Evolutionary conservation across 1,284 basidiomycete genomes (phyloP), one percentile per base, ranked within the genome.

Genomic region (Pseudozyma thailandica): DNA sequence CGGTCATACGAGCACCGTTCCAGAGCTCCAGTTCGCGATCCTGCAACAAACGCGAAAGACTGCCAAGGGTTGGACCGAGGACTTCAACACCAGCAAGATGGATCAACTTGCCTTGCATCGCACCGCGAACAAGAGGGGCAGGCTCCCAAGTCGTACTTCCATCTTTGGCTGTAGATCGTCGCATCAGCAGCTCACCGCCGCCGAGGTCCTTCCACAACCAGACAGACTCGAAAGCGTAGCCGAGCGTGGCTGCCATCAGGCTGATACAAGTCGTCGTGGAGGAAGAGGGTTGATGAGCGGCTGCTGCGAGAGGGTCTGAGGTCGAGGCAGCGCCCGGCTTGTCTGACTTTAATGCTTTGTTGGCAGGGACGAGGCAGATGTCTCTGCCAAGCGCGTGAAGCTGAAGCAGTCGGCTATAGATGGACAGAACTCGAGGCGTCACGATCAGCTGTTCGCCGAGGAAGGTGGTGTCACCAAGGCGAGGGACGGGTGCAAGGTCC

Each of bases 51-150:
- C 81, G 65, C 0, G 74, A 51, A 4, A 84, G 49, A 42, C 70
- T 75, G 18, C 76, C 76, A 12, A 83, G 59, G 8, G 82, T 84
- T 6, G 82, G 61, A 3, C 83, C 83, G 9, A 84, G 68, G 15
- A 83, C 80, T 42, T 84, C 83, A 30, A 83, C 74, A 5, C 83
- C 83, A 8, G 83, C 81, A n/a, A 84, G 70, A 49, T 83, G 82
- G 26, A 84, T 79, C 8, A 84, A 66, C 30, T 74, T 73, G 23
- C 82, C 83, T n/a, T 75, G 62, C 54, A 78, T 68, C n/a, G 82
- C 80, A n/a, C 79, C 82, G 6, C 58, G 46, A 4, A 77, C 71
- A 3, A 84, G 61, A 9, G 79, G 74, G 26, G 78, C 76, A 2
- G 80, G 76, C 56, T 79, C 77, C 79, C 81, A 83, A 1, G 76